Evolutionary conservation across 352 stramenopile species (phyloP), one percentile per base, ranked within the genome.

Genomic region (Globisporangium uncinulatum): DNA sequence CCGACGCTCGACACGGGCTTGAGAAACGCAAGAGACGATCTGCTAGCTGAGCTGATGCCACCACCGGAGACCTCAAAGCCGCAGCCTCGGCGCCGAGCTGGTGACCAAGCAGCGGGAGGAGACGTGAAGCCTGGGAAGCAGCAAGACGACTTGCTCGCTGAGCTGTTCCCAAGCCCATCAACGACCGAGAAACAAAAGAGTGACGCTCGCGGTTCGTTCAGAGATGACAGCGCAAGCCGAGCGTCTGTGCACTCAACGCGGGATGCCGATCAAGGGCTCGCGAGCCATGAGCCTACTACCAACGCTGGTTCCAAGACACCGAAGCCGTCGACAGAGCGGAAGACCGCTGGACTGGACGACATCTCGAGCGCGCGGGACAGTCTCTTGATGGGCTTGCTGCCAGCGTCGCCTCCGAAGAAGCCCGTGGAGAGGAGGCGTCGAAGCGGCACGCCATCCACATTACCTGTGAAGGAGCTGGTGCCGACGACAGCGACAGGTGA

Each of bases 311-410:
- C 20, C 5, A 21, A 44, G 49, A 9, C 9, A 29, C 15, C 15
- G 45, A 66, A 51, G 48, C 24, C 29, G 3, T 3, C 19, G n/a
- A 39, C 34, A 39, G 34, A 6, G 34, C 7, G 34, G 34, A 39
- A 39, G 34, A 39, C 8, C 7, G 10, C 10, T 2, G 14, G 42
- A 1, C 11, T 46, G 17, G 36, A 53, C 19, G 54, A 46, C 43
- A 60, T 63, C 21, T 56, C 62, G 8, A 86, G 72, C 7, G 69
- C 79, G 17, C 63, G 69, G 20, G 79, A 86, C 36, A 83, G 66
- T 62, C 43, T 89, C 14, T 57, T 89, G 3, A 76, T 75, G 59
- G 79, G 86, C 44, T 37, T 89, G 36, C 53, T 89, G 3, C 55
- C 64, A 0, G 71, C 75, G 19, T 79, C 69, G 6, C 67, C 75